A percentile compares a stretch with the other conserved stretches of the same genome.
These are phyloP conservation scores for Colletotrichum sp. DNA, from an alignment of 2,329 filamentous ascomycete species.

Conservation along the genomic window DNA sequence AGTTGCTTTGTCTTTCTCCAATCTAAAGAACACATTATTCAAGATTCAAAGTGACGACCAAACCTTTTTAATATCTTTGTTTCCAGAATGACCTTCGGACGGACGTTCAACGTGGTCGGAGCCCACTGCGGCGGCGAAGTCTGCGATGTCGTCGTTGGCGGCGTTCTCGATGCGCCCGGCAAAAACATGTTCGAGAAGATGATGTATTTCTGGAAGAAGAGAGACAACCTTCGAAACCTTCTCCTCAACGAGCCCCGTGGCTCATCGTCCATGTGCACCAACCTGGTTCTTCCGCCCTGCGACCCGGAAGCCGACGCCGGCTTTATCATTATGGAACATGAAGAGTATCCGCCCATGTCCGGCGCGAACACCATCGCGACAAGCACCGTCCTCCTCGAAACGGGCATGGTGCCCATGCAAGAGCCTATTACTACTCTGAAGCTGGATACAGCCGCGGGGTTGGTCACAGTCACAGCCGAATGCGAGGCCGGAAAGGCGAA, in stretches of 20 bases:
- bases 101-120: conserved; percentile 35
- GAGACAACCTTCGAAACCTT: conserved; percentile 45
- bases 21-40: too few species aligned
- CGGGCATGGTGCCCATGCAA: conserved; percentile 49
- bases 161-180: conserved; percentile 46
- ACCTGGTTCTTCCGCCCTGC: conserved; percentile 47
- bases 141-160: conserved; percentile 53
- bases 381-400: conserved; percentile 50
- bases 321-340: conserved; percentile 51
- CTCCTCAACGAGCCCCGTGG: conserved; percentile 52
- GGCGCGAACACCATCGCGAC: conserved; percentile 50
- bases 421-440: conserved; percentile 45
- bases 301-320: conserved; percentile 48
- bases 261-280: conserved; percentile 42
- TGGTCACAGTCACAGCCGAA: conserved; percentile 43
- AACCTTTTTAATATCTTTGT: not conserved
- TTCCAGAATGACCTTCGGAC: conserved; percentile 3
- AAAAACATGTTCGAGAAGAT: conserved; percentile 55
- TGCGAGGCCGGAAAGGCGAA: conserved; percentile 47
- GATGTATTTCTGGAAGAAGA: conserved; percentile 42
- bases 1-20: too few species aligned
- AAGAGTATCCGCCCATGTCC: conserved; percentile 45
- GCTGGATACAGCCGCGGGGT: conserved; percentile 49
- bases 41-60: not conserved
- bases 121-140: conserved; percentile 47